Base-by-base conservation (phyloP, 1,284 basidiomycete species). In the Rhodotorula sp. region DNA sequence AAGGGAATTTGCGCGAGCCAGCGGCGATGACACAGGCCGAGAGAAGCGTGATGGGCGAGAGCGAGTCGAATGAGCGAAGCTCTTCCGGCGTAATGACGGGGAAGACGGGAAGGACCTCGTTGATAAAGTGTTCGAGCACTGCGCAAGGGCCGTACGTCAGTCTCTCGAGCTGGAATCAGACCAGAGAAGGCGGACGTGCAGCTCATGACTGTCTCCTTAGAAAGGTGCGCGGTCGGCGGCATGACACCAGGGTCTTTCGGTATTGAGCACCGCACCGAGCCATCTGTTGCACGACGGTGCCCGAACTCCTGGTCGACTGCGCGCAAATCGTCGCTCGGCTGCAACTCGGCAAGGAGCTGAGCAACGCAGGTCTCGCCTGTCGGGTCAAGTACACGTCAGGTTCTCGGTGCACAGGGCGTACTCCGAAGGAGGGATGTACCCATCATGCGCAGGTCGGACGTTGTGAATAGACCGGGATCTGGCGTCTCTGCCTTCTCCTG, bases 351-450 rank as follows among this genome's bases (percentile, higher is more conserved):
- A 5, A 56, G 55, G 7, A 56, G 25, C 55, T 56, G 55, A 14
- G 55, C 55, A 12, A 56, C 55, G 55, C 55, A 56, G 19, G 55
- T 56, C 55, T 56, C 55, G 55, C 55, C 55, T 56, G 41, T 23
- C 8, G 41, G 12, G 50, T 12, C 9, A 52, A 12, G 50, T 21
- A 14, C 25, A 23, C 21, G 41, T 19, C 19, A 17, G 17, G 19
- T 42, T 12, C 7, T 7, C 19, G 34, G 41, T 14, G 21, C 16
- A 16, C 25, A 17, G n/a, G 12, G 23, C 53, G 27, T 25, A 21
- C 19, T 3, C 3, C 9, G 13, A 12, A 19, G 12, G 34, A 4
- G 41, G 27, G 55, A 25, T 21, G 41, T 27, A 56, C 55, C 55
- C 34, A 56, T 34, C 8, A 56, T 56, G 34, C 55, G 55, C 9